Base-by-base conservation (phyloP, 2,329 filamentous ascomycete genomes). In the Penicillium sp. region DNA sequence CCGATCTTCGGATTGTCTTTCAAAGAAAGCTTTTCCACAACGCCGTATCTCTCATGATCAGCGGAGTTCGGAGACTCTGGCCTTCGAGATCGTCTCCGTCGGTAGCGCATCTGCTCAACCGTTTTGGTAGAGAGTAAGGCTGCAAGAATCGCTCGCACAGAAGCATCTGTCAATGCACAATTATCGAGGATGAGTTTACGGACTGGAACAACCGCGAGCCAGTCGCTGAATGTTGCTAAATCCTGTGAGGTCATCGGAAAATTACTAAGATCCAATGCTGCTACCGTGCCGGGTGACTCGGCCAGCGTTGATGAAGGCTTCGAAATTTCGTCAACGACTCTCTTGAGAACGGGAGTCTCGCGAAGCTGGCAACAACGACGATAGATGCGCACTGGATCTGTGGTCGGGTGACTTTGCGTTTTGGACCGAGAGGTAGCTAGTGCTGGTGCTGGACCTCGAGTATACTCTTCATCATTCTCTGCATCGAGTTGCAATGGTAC, bases 291-390 rank as follows among this genome's bases (percentile, higher is more conserved):
- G 0, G 86, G 84, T 40, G 85, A 78, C 51, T 79, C 79, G 2
- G 82, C 73, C 9, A 86, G 80, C 29, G 81, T 84, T 46, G 88
- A 88, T n/a, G 83, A 81, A 1, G 86, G 81, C 35, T 87, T 84
- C 35, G 84, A 84, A 4, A 99, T 86, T 71, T 97, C 91, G 66
- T 96, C 90, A 0, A 90, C 93, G 43, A 99, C 88, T 66, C 90
- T 90, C 72, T 95, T 96, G 18, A 97, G 78, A 48, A 97, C 92
- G 0, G 91, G 90, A 0, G 91, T 95, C 74, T 97, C 94, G 54
- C 94, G 84, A 29, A 99, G 78, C 69, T 97, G 93, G 69, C 94
- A 97, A 70, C 94, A 97, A 67, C 94, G 83, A 61, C 93, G 84
- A 72, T 99, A 99, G 66, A 99, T 96, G 54, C 93, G 84, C 13